Evolutionary conservation across 805 yeast species (phyloP), one percentile per base, ranked within the genome.

Genomic region (Kuraishia cidri): DNA sequence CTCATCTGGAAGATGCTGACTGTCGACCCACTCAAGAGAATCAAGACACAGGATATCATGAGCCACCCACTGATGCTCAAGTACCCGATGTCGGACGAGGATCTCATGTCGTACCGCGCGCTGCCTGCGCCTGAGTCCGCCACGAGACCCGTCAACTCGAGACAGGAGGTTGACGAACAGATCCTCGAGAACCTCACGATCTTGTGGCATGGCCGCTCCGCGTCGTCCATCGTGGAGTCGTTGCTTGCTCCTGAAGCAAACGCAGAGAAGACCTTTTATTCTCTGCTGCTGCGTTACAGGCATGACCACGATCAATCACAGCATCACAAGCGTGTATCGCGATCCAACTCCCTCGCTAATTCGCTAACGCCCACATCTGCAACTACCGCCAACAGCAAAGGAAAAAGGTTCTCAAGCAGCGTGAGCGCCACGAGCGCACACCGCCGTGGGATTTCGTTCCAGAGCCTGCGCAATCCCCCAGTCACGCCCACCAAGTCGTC

Each of bases 1-100:
- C 64, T 83, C 35, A 71, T 83, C 27, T 56, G 70, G 38, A 66
- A 62, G 42, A 80, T 82, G 78, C 58, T 83, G 26, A 69, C 75
- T 20, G 78, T 79, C 13, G 71, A 83, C 45, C 95, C 96, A 5
- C 63, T 59, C 19, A 66, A 72, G 42, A 70, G 97, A 58, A 70
- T 85, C 23, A 64, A 74, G 30, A 84, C 92, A 5, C 70, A 69
- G 16, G 69, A 71, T 31, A 79, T 87, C 15, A 59, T 83, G 30
- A 46, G 54, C 25, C 85, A 79, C 54, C 73, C 75, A 8, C 62
- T 79, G 36, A 49, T 75, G 33, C 43, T 39, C 30, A 72, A 72
- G 48, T 72, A 72, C 43, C 75, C 75, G 5, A 61, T 62, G 33
- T 60, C 64, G 8, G 57, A 60, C 37, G 63, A 44, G 31, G 58